Evolutionary conservation across 225 moss, liverwort and hornwort genomes (phyloP).

Genomic region (Bryum argenteum): DNA sequence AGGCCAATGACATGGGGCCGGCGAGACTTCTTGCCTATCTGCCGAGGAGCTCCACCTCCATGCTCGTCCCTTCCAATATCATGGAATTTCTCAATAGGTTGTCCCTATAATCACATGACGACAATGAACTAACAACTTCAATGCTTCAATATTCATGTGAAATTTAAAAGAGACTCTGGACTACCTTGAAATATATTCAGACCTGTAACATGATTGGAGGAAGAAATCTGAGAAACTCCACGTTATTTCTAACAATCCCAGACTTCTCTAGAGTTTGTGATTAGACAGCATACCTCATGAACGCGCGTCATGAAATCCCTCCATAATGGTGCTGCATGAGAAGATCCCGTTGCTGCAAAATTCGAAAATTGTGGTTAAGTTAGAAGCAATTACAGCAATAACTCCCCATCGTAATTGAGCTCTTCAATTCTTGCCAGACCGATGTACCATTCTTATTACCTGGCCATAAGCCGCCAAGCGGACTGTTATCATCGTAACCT

Average conservation of each 20-base stretch:
- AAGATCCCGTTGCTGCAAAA: conserved; percentile 79
- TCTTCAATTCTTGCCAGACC: conserved; percentile 1
- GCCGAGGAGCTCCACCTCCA: conserved; percentile 69
- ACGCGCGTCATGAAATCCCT: conserved; percentile 82
- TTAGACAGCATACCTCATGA: conserved; percentile 63
- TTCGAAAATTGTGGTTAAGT: conserved; percentile 16
- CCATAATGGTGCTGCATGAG: conserved; percentile 97
- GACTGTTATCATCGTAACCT: conserved; percentile 88
- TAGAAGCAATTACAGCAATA: conserved; percentile 14
- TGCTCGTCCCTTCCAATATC: conserved; percentile 72
- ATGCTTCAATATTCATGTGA: background rate
- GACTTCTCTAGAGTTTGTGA: conserved; percentile 8
- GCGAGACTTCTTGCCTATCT: conserved; percentile 72
- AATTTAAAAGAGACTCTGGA: background rate
- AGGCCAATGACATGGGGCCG: conserved; percentile 53
- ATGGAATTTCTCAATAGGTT: conserved; percentile 80
- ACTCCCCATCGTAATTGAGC: conserved; percentile 1
- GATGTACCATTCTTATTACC: conserved; percentile 36
- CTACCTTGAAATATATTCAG: background rate
- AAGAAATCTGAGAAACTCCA: background rate
- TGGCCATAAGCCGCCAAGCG: conserved; percentile 95
- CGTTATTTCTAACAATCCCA: conserved; percentile 11
- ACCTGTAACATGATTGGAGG: conserved; percentile 4
- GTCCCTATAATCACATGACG: conserved; percentile 49
- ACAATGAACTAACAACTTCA: background rate